These are phyloP conservation scores for Breviolum minutum DNA, from an alignment of 73 alveolate genomes.

Conservation along the genomic window DNA sequence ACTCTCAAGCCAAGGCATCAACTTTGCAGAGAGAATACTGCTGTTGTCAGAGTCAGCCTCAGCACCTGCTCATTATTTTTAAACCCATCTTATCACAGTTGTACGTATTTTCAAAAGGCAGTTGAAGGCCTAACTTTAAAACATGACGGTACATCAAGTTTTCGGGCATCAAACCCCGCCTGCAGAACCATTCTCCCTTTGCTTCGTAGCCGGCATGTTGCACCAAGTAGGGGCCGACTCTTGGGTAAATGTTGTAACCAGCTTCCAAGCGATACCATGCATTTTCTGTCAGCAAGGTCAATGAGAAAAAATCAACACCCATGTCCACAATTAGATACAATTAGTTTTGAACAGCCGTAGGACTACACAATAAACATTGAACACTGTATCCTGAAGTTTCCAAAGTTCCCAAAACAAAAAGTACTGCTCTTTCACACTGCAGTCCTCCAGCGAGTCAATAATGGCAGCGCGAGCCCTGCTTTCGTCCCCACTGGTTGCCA, in stretches of 20 bases:
- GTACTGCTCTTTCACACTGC: not conserved
- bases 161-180: too few species aligned
- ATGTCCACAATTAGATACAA: too few species aligned
- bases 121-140: not conserved
- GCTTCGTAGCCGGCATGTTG: too few species aligned
- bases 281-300: not conserved
- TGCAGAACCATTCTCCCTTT: too few species aligned
- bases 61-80: not conserved
- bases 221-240: constrained; percentile 2
- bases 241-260: not conserved
- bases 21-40: not conserved
- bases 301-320: too few species aligned
- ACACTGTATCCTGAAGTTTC: too few species aligned
- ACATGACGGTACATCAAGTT: not conserved
- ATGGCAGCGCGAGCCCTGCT: not conserved
- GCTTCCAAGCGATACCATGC: constrained; percentile 1
- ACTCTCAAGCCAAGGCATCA: not conserved
- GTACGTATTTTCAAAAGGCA: not conserved
- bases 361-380: too few species aligned
- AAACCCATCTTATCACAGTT: not conserved
- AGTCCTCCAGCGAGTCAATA: not conserved
- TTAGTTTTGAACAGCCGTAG: too few species aligned
- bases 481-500: constrained; percentile 1
- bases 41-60: not conserved
- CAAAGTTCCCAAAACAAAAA: not conserved